Evolutionary conservation across 306 rosid species (phyloP).

Genomic region (Gleditsia sinensis): DNA sequence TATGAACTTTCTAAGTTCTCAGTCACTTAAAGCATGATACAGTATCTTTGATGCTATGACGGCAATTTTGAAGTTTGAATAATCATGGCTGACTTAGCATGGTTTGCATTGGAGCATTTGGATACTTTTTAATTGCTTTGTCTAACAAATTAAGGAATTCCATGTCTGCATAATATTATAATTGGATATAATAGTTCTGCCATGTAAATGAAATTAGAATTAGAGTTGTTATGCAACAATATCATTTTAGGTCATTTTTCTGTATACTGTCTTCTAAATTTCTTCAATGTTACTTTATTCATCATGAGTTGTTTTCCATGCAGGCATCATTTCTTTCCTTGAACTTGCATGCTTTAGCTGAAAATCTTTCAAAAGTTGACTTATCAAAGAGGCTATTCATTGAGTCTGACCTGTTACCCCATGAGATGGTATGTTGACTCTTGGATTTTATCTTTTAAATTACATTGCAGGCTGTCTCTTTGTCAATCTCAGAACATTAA

Average conservation of each 20-base stretch:
- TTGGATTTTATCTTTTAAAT: slow-evolving; percentile 22
- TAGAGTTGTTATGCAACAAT: not conserved
- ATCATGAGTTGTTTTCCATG: slow-evolving; percentile 29
- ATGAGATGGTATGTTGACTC: slow-evolving; percentile 69
- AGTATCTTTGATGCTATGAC: not conserved
- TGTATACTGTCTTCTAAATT: slow-evolving; percentile 3
- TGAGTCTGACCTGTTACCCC: slow-evolving; percentile 67
- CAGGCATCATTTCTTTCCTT: slow-evolving; percentile 80
- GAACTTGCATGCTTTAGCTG: slow-evolving; percentile 77
- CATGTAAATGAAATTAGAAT: not conserved
- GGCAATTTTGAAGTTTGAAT: not conserved
- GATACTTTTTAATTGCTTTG: not conserved
- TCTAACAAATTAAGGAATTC: not conserved
- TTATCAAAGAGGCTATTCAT: slow-evolving; percentile 76
- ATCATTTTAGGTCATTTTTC: slow-evolving; percentile 4
- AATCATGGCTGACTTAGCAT: not conserved
- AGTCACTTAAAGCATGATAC: not conserved
- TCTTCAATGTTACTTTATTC: slow-evolving; percentile 19
- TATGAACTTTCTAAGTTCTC: not conserved
- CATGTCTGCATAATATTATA: not conserved
- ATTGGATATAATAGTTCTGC: slow-evolving; percentile 4
- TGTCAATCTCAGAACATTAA: not conserved
- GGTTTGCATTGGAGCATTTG: not conserved
- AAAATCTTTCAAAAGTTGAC: slow-evolving; percentile 64
- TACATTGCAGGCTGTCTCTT: slow-evolving; percentile 20